Evolutionary conservation across 208 protist genomes (phyloP), one percentile per base, ranked within the genome.

Genomic region (Leishmania lainsoni): DNA sequence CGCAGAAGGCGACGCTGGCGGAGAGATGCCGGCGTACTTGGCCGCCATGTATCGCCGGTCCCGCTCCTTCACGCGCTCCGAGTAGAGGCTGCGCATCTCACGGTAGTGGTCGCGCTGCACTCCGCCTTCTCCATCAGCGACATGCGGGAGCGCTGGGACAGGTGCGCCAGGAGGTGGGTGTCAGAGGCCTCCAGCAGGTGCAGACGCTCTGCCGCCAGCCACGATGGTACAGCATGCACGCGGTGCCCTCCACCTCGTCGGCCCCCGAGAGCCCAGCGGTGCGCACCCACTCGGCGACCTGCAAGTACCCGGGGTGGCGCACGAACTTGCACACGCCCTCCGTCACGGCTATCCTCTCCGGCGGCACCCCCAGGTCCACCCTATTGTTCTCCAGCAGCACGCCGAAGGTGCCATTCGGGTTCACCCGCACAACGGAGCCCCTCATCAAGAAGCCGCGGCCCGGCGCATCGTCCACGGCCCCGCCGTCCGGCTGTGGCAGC

Each of bases 21-120:
- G 89, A 95, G 63, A 97, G 90, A 26, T 96, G n/a, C n/a, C n/a
- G n/a, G 90, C 92, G 83, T 97, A 97, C 87, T 97, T 97, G 70
- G 90, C 86, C 63, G 95, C 91, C 59, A 96, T 81, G 83, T 97
- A n/a, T 9, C 91, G 90, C 35, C 89, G 79, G 58, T 96, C 92
- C 48, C 91, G 93, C 81, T 97, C 94, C 83, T 97, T 97, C 4
- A 95, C 89, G 2, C 92, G 91, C 78, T 97, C 94, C 78, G 93
- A 94, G 80, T 93, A 91, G 58, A 95, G 91, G 83, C 88, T 92
- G 71, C 92, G 92, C 84, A 90, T 91, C 68, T 96, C 91, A 1
- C 94, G 86, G 79, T 97, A 91, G 68, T 96, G 91, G 66, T 97
- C 94, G 54, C 92, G 90, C 85, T 97, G 89, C 94, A n/a, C n/a